These are phyloP conservation scores for Melaleuca quinquenervia DNA, from an alignment of 345 rosid species.

Conservation along the genomic window DNA sequence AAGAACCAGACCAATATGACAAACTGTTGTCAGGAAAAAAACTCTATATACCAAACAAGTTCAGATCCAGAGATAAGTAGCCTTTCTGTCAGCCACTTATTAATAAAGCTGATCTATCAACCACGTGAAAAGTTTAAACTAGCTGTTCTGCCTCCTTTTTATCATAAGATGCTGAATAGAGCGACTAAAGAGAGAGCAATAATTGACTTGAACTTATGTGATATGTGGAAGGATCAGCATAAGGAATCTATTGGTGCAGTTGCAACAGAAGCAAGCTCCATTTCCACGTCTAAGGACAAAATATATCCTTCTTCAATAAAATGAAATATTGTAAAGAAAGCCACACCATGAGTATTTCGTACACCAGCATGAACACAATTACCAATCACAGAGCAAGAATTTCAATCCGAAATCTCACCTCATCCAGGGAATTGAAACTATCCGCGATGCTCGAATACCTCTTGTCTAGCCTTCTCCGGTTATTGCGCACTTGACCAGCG, in stretches of 20 bases:
- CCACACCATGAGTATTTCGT: not conserved
- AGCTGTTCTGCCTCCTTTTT: not conserved
- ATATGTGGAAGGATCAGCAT: not conserved
- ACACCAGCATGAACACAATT: not conserved
- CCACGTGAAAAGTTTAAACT: not conserved
- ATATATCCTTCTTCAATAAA: not conserved
- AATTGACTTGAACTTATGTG: not conserved
- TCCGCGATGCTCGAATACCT: slow-evolving; percentile 69
- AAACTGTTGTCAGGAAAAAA: not conserved
- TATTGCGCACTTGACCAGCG: not conserved
- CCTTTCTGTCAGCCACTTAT: not conserved
- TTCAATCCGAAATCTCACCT: slow-evolving; percentile 31
- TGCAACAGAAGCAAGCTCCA: not conserved
- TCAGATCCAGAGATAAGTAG: not conserved
- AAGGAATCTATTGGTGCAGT: not conserved
- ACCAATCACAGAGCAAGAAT: not conserved
- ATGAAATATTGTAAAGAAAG: not conserved
- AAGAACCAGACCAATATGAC: not conserved
- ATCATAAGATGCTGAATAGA: not conserved
- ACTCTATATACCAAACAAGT: not conserved
- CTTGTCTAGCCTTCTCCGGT: slow-evolving; percentile 48
- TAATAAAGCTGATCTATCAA: not conserved
- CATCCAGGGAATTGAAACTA: slow-evolving; percentile 57
- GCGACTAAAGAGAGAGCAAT: not conserved
- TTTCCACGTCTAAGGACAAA: not conserved